A percentile compares a stretch with the other conserved stretches of the same genome.
Evolutionary conservation across 192 early-diverging fungal species (phyloP).

Genomic region (Oehlia diaphana): DNA sequence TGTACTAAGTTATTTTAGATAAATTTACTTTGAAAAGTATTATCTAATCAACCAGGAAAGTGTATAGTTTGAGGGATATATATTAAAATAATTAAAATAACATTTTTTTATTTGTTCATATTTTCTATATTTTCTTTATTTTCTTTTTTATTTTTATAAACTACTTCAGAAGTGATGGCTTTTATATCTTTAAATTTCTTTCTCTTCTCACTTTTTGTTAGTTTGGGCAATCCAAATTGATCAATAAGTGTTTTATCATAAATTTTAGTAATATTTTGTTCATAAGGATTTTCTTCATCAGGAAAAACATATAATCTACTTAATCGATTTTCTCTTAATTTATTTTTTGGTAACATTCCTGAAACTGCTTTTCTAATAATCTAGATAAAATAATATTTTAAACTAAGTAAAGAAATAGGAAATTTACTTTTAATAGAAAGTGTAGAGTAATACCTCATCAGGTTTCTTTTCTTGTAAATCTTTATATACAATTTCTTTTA

Average conservation of each 20-base stretch:
- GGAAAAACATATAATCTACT: conserved; percentile 80
- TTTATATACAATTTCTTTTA: conserved; percentile 78
- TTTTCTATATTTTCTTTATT: neutral
- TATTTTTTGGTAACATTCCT: conserved; percentile 95
- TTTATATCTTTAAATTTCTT: neutral
- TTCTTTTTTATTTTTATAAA: neutral
- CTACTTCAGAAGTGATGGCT: neutral
- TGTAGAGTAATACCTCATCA: conserved; percentile 51
- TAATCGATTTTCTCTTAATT: conserved; percentile 75
- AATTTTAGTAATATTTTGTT: conserved; percentile 76
- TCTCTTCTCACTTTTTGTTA: neutral
- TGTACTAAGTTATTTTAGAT: too few species aligned
- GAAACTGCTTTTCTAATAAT: conserved; percentile 88
- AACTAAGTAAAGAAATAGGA: neutral
- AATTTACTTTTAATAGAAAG: neutral
- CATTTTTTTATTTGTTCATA: too few species aligned
- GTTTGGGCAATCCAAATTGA: neutral
- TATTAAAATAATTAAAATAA: too few species aligned
- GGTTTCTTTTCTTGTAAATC: conserved; percentile 75
- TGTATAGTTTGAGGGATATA: too few species aligned
- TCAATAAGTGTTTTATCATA: conserved; percentile 50
- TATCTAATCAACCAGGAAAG: too few species aligned
- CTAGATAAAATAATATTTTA: neutral
- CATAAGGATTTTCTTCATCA: conserved; percentile 85
- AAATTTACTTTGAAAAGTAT: too few species aligned